Base-by-base conservation (phyloP, 2,329 filamentous ascomycete genomes). In the Aspergillus ustus region DNA sequence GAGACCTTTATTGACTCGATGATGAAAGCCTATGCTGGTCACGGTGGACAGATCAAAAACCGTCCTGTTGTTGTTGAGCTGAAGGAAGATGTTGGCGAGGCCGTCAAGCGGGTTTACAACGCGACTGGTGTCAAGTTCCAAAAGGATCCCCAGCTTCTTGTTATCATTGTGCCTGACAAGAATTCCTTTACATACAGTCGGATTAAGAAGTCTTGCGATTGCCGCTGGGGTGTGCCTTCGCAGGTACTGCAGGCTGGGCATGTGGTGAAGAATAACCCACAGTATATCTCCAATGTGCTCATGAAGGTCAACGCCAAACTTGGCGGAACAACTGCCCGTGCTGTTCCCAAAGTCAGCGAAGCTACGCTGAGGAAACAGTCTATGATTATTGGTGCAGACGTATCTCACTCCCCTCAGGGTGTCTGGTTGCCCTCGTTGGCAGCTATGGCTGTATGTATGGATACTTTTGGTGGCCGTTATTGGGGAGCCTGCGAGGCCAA, bases 271-370 rank as follows among this genome's bases (percentile, higher is more conserved):
- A 86, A 85, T 17, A 87, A 90, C 22, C 84, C 84, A 0, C 95
- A 99, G 70, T 98, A 98, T 77, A 90, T 91, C 70, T 95, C 91
- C 1, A 99, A 99, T 64, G 92, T 99, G 0, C 86, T 88, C 66
- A 95, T 99, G 92, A 99, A 99, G 81, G 88, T 99, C 67, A 98
- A 99, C 70, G 91, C 92, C 3, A 99, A 99, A 81, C 85, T 99
- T 2, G 95, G 95, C 15, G 95, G 95, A 6, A 85, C 87, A 0
- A 97, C 92, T 1, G 88, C 79, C 63, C 77, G 81, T 54, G 82
- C 81, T 2, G 69, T 82, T n/a, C 72, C 78, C 2, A 73, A 72
- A 80, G 56, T 82, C 75, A 49, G 73, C 71, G 43, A 73, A 65
- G 55, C 76, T 70, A 70, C 77, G 13, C 49, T 77, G 22, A 71